Evolutionary conservation across 768 basidiomycete species (phyloP), one percentile per base, ranked within the genome.

Genomic region (Lactarius tabidus): DNA sequence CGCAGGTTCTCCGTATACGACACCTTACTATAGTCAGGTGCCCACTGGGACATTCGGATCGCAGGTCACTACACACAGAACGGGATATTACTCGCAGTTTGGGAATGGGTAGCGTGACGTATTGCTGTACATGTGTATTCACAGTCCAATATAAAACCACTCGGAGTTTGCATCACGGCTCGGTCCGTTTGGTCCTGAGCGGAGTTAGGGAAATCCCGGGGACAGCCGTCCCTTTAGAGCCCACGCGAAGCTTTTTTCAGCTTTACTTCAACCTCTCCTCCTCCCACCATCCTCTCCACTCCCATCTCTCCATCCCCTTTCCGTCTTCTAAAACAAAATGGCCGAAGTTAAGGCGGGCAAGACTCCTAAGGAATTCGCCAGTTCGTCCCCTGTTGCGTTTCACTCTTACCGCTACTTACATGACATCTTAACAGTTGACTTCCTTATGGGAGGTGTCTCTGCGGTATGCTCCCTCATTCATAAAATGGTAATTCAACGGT

Each of bases 361-460:
- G 85, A 79, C 86, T 75, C 90, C 91, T 67, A 86, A 91, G 86
- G 94, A 96, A 12, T 97, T 98, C 82, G 85, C 90, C 73, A 79
- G 91, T 93, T 36, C 63, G 84, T 83, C 62, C 68, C 20, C 43
- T n/a, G 63, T 23, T 57, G 23, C 9, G 12, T 39, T 59, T 48
- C 28, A 64, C 67, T 57, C 36, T 67, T 66, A 57, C 70, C 65
- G 8, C 18, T 75, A 64, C 75, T 78, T 73, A 78, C 73, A 76
- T 74, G 67, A 73, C 71, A 71, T 68, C 59, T 57, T 29, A 41
- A 45, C 48, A 93, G 93, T 85, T 75, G 93, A 95, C 78, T 95
- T 95, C 86, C 77, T 95, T 81, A 95, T 95, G 93, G 93, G 93
- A 77, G 93, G 92, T 88, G 90, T 93, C 73, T 93, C 91, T 69